These are phyloP conservation scores for Penicillium decumbens DNA, from an alignment of 2,329 filamentous ascomycete genomes.

Conservation along the genomic window DNA sequence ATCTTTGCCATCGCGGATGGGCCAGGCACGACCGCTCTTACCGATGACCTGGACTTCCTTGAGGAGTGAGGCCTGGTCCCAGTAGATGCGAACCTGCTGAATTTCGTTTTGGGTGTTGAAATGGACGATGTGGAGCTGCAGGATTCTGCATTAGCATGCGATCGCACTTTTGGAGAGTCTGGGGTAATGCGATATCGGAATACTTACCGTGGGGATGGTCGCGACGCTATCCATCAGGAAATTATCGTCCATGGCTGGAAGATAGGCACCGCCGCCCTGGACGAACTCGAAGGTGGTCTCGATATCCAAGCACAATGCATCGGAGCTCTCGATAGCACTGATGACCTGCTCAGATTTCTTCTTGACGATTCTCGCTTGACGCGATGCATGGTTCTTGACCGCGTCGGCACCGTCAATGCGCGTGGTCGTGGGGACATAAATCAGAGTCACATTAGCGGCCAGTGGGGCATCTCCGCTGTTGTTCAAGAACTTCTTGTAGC, in stretches of 20 bases:
- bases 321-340: constrained; percentile 65
- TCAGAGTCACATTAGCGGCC: constrained; percentile 62
- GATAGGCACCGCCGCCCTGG: constrained; percentile 74
- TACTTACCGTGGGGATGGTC: constrained; percentile 72
- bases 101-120: constrained; percentile 77
- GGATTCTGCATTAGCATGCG: constrained; percentile 9
- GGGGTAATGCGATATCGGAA: constrained; percentile 4
- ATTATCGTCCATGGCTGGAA: constrained; percentile 89
- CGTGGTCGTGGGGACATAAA: constrained; percentile 87
- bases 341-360: constrained; percentile 78
- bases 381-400: constrained; percentile 76
- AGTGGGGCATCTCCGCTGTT: constrained; percentile 56
- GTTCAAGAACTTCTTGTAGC: constrained; percentile 69
- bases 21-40: constrained; percentile 86
- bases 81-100: constrained; percentile 78
- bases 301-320: constrained; percentile 69
- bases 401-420: constrained; percentile 65
- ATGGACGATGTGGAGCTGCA: constrained; percentile 78
- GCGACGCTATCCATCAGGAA: constrained; percentile 80
- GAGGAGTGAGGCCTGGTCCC: constrained; percentile 90
- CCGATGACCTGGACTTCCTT: constrained; percentile 95
- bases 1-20: constrained; percentile 80
- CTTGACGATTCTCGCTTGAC: constrained; percentile 67
- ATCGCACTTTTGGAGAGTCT: neutral
- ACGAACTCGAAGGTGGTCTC: constrained; percentile 80